A percentile compares a stretch with the other conserved stretches of the same genome.
These are phyloP conservation scores for Babesia ovis DNA, from an alignment of 169 alveolate genomes.

Conservation along the genomic window DNA sequence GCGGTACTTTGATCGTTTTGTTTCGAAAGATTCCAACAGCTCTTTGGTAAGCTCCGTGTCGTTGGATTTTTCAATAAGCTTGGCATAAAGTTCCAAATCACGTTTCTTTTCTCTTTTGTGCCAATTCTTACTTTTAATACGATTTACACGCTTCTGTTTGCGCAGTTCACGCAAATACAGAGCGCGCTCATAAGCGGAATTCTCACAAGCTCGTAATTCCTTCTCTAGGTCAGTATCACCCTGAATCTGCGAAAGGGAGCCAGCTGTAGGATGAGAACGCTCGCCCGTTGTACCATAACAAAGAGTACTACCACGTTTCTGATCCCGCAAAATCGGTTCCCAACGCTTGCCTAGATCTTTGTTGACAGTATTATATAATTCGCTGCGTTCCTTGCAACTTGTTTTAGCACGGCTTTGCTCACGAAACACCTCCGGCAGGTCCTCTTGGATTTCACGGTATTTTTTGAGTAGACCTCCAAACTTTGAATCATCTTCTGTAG, in stretches of 20 bases:
- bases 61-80: constrained; percentile 65
- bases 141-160: constrained; percentile 70
- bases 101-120: constrained; percentile 70
- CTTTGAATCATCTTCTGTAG: constrained; percentile 21
- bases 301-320: constrained; percentile 45
- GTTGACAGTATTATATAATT: constrained; percentile 56
- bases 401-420: constrained; percentile 60
- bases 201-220: constrained; percentile 40
- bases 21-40: constrained; percentile 67
- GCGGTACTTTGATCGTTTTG: constrained; percentile 72
- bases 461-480: constrained; percentile 22
- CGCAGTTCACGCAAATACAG: constrained; percentile 64
- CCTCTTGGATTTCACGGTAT: constrained; percentile 50
- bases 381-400: constrained; percentile 62
- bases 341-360: constrained; percentile 66
- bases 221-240: constrained; percentile 75
- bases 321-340: constrained; percentile 64
- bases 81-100: constrained; percentile 68
- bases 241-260: constrained; percentile 48
- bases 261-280: constrained; percentile 43
- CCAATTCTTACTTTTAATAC: constrained; percentile 77
- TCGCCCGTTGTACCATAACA: constrained; percentile 41
- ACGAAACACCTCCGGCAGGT: constrained; percentile 43
- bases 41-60: constrained; percentile 78
- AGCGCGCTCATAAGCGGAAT: constrained; percentile 47